Conservation (phyloP, 306 rosid genomes). For the Rosa multiflora region DNA sequence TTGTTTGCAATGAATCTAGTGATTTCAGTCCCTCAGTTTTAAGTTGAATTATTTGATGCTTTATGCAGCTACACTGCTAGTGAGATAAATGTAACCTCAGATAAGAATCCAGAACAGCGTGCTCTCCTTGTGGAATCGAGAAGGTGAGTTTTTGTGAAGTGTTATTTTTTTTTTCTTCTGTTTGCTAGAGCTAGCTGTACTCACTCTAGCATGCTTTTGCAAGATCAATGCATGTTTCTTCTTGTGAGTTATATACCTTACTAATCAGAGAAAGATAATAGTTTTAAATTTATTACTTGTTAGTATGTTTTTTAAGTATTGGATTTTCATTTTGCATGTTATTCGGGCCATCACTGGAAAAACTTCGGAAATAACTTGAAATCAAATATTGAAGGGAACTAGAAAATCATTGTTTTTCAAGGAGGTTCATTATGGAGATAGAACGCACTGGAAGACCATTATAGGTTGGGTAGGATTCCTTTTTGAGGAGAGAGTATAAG, state of each 20-base stretch:
- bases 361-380: background rate
- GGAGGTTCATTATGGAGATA: background rate
- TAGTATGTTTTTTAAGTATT: background rate
- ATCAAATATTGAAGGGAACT: background rate
- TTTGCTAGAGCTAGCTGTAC: too few relatives aligned
- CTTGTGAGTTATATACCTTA: background rate
- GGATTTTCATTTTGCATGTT: background rate
- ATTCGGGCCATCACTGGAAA: background rate
- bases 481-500: background rate
- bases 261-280: background rate
- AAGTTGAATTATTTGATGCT: slow-evolving; percentile 10
- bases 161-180: too few relatives aligned
- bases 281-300: background rate
- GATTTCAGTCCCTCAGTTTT: background rate
- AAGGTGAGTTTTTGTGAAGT: slow-evolving; percentile 39
- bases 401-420: background rate
- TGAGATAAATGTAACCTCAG: slow-evolving; percentile 53
- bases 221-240: background rate
- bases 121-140: slow-evolving; percentile 82
- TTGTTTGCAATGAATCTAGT: background rate
- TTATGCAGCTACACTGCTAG: slow-evolving; percentile 65
- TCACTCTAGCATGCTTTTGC: background rate
- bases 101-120: slow-evolving; percentile 65
- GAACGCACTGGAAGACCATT: background rate
- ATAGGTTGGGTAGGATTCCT: background rate